phyloP scores from a whole-genome alignment of 176 grass and related monocot species.

The Neostapfia colusana region DNA sequence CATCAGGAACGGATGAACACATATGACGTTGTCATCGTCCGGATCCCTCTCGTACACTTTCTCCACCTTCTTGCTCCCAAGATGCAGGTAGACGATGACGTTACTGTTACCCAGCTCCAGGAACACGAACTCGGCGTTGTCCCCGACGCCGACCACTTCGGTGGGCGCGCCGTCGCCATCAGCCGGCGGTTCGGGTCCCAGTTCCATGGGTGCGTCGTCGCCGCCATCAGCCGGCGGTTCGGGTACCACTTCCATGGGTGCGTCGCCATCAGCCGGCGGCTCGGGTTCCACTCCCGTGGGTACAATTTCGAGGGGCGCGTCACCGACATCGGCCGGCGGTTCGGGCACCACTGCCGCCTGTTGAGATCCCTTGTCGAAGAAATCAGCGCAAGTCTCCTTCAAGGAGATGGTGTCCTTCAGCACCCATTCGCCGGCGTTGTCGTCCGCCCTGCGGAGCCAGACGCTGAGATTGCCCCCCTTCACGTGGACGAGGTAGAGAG shows the following conservation, averaged over 20 bases:
- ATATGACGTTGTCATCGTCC: background rate
- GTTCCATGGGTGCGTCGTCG: background rate
- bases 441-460: background rate
- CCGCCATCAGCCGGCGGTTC: background rate
- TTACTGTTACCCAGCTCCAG: background rate
- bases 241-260: background rate
- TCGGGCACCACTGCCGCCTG: too few relatives aligned
- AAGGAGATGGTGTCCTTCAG: background rate
- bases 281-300: too few relatives aligned
- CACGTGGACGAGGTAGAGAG: slow-evolving; percentile 1
- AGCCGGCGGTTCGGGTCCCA: background rate
- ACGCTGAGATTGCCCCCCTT: background rate
- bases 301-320: too few relatives aligned
- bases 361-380: background rate
- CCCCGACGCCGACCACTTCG: background rate
- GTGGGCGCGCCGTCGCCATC: background rate
- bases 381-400: background rate
- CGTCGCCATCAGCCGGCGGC: background rate
- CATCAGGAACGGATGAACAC: slow-evolving; percentile 5
- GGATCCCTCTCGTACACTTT: slow-evolving; percentile 21
- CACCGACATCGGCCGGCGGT: background rate
- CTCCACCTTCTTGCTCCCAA: slow-evolving; percentile 17
- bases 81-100: slow-evolving; percentile 8
- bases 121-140: background rate
- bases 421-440: background rate